Percentiles rank a stretch among this genome's conserved stretches.
Evolutionary conservation across 208 protist genomes (phyloP).

Genomic region (Leishmania aethiopica): DNA sequence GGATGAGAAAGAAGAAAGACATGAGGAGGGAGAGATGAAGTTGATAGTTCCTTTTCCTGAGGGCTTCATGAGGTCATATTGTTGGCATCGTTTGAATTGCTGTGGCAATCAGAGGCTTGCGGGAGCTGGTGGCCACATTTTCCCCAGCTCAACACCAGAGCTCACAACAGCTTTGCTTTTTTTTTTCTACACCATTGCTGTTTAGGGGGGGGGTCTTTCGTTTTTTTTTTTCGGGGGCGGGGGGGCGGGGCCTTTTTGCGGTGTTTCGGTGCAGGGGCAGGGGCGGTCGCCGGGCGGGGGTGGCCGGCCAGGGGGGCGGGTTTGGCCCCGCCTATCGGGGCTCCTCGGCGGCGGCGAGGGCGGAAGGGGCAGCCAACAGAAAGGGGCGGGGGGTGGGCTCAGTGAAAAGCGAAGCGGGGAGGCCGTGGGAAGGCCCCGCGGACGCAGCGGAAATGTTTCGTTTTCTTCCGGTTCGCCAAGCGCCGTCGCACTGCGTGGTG

Average conservation of each 20-base stretch:
- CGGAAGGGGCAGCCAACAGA: no score
- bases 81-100: background rate
- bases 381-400: background rate
- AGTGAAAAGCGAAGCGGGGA: accelerated
- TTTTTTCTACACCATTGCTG: background rate
- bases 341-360: no score
- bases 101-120: background rate
- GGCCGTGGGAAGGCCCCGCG: no score
- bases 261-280: no score
- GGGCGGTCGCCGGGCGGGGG: no score
- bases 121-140: background rate
- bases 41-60: background rate
- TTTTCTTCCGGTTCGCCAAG: no score
- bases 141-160: background rate
- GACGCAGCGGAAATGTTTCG: no score
- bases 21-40: background rate
- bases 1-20: background rate
- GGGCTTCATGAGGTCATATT: no score
- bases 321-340: no score
- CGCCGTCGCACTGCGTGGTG: no score
- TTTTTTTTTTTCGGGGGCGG: background rate
- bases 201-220: background rate
- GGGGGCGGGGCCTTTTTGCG: background rate
- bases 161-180: background rate
- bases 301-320: no score